Evolutionary conservation across 441 rosid genomes (phyloP).

Genomic region (Sinapis alba): DNA sequence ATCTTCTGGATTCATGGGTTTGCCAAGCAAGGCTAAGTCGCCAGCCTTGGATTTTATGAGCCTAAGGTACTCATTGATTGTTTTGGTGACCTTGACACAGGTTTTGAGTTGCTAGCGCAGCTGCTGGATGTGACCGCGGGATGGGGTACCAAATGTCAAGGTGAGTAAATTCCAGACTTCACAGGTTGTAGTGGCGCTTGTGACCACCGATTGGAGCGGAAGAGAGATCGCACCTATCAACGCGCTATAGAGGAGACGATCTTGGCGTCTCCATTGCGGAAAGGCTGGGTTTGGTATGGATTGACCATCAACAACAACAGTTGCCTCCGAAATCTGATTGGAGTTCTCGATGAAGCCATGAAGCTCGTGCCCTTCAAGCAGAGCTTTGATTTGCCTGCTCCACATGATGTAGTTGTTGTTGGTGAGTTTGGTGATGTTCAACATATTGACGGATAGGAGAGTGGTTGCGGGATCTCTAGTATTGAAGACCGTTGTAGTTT

Average conservation of each 20-base stretch:
- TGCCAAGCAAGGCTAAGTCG: background rate
- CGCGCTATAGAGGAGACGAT: background rate
- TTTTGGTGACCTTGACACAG: background rate
- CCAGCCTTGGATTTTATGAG: background rate
- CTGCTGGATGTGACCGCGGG: background rate
- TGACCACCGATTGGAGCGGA: background rate
- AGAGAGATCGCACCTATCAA: background rate
- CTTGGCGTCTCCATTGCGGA: background rate
- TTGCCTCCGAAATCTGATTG: background rate
- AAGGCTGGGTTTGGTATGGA: background rate
- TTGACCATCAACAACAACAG: background rate
- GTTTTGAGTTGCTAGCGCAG: background rate
- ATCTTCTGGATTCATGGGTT: background rate
- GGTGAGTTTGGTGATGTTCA: background rate
- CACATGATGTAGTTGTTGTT: background rate
- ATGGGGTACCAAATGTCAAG: background rate
- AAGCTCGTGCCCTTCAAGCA: background rate
- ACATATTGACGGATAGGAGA: background rate
- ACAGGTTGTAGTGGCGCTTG: background rate
- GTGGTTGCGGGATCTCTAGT: background rate
- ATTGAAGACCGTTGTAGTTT: background rate
- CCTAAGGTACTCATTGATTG: background rate
- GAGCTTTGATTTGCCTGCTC: background rate
- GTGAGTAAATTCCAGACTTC: background rate
- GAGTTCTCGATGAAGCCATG: background rate